phyloP scores from a whole-genome alignment of 2,329 filamentous ascomycete genomes.

The Diaporthe velutina region DNA sequence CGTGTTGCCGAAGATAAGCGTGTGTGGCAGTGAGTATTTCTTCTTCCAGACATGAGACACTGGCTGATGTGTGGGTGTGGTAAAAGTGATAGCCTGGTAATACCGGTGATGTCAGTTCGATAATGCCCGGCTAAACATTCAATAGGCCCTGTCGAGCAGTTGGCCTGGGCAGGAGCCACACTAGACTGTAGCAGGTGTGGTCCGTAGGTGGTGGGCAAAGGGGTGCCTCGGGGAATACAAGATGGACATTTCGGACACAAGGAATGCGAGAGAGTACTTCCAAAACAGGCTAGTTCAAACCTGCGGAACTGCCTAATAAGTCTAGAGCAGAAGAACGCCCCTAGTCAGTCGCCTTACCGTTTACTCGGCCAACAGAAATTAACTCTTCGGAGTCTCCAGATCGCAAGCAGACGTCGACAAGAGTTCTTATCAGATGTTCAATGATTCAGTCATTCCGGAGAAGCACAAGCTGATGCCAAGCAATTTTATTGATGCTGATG shows the following conservation, averaged over 20 bases:
- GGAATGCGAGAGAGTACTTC: background rate
- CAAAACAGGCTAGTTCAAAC: background rate
- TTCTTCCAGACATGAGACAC: slow-evolving; percentile 21
- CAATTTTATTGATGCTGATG: background rate
- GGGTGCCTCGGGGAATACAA: background rate
- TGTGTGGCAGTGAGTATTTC: background rate
- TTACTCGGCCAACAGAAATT: background rate
- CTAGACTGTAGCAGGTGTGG: background rate
- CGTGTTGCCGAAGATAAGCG: slow-evolving; percentile 31
- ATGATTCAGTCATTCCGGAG: background rate
- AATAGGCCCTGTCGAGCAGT: background rate
- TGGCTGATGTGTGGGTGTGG: background rate
- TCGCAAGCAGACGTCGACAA: background rate
- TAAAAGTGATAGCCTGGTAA: background rate
- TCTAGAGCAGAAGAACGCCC: background rate
- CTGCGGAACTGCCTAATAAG: background rate
- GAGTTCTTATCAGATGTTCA: background rate
- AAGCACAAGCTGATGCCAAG: background rate
- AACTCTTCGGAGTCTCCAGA: background rate
- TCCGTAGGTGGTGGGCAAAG: background rate
- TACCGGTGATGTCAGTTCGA: slow-evolving; percentile 5
- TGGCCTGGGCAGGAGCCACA: background rate
- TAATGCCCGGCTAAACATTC: slow-evolving; percentile 28
- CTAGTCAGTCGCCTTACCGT: background rate
- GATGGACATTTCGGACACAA: background rate